A percentile compares a stretch with the other conserved stretches of the same genome.
Evolutionary conservation across 208 protist species (phyloP).

Genomic region (Phytomonas francai): DNA sequence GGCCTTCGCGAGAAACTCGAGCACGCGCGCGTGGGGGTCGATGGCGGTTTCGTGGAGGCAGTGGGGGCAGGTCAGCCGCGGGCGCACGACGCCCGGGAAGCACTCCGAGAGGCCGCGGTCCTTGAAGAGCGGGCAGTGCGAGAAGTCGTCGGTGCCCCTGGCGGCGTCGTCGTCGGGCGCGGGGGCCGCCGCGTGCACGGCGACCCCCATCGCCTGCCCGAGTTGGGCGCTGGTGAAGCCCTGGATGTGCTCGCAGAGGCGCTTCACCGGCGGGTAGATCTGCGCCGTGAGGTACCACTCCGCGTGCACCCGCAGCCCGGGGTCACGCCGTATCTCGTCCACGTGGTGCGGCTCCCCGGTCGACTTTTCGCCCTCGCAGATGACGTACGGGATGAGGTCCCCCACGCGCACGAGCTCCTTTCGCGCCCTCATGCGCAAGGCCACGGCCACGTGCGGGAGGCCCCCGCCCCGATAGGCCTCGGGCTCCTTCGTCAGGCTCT

Average conservation of each 20-base stretch:
- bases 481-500: constrained; percentile 95
- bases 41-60: constrained; percentile 62
- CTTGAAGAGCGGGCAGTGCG: constrained; percentile 69
- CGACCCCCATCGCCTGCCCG: constrained; percentile 81
- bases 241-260: constrained; percentile 92
- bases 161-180: constrained; percentile 19
- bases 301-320: constrained; percentile 64
- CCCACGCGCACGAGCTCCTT: constrained; percentile 90
- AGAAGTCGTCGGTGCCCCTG: constrained; percentile 50
- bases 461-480: constrained; percentile 91
- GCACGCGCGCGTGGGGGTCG: constrained; percentile 73
- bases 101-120: constrained; percentile 52
- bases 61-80: constrained; percentile 67
- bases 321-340: constrained; percentile 73
- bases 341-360: constrained; percentile 80
- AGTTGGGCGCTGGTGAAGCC: constrained; percentile 76
- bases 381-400: constrained; percentile 97
- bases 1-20: constrained; percentile 32
- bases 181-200: constrained; percentile 14
- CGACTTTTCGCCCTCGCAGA: constrained; percentile 75
- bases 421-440: constrained; percentile 87
- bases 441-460: constrained; percentile 93
- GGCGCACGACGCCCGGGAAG: constrained; percentile 59
- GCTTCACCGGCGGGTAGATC: constrained; percentile 92
- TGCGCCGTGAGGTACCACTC: constrained; percentile 94